These are phyloP conservation scores for Euphorbia tirucalli DNA, from an alignment of 345 rosid genomes.

Conservation along the genomic window DNA sequence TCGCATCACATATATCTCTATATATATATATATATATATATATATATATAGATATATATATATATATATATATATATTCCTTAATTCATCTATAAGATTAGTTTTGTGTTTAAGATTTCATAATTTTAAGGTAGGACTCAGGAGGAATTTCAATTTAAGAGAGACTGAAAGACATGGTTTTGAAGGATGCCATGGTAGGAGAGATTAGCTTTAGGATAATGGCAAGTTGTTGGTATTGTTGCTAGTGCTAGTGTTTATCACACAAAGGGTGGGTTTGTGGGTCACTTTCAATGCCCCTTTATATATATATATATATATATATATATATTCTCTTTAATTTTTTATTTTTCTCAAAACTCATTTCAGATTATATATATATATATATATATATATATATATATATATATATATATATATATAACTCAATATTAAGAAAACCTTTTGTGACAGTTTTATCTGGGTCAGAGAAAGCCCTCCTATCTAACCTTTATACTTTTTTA, in stretches of 20 bases:
- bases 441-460: too few species aligned
- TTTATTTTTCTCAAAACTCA: too few species aligned
- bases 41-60: too few species aligned
- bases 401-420: too few species aligned
- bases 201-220: constrained; percentile 23
- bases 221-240: constrained; percentile 31
- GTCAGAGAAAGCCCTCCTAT: too few species aligned
- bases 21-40: too few species aligned
- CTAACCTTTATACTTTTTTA: too few species aligned
- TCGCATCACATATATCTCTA: not conserved
- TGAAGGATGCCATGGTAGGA: not conserved
- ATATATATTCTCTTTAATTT: too few species aligned
- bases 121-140: not conserved
- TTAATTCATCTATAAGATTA: not conserved
- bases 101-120: not conserved
- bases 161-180: not conserved
- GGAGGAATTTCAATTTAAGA: not conserved
- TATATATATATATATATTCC: too few species aligned
- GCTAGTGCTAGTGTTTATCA: constrained; percentile 45
- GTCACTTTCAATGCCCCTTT: constrained; percentile 25
- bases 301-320: not conserved
- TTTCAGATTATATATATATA: too few species aligned
- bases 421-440: too few species aligned
- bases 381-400: too few species aligned
- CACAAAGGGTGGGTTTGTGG: constrained; percentile 21